Base-by-base conservation (phyloP, 352 stramenopile genomes). In the Pilasporangium apinafurcum region DNA sequence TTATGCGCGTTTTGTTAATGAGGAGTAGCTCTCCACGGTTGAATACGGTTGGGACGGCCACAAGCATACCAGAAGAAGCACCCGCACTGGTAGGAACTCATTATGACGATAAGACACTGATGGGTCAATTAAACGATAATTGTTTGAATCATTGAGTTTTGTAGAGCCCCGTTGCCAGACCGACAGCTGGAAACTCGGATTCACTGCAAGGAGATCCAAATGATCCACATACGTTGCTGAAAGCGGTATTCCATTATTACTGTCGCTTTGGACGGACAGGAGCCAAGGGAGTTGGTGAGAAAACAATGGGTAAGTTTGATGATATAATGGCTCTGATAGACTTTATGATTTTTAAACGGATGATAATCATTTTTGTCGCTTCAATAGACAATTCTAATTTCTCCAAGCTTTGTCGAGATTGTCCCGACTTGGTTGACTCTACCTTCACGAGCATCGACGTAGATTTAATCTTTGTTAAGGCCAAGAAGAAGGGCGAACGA, bases 401-500 rank as follows among this genome's bases (percentile, higher is more conserved):
- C 37, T 77, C 79, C 51, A 93, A 93, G 55, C 66, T 95, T 26
- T 89, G 73, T 40, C 75, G 81, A 6, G 78, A 91, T 28, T 90
- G 66, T 38, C 83, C 82, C 0, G 64, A 68, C 0, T 47, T 93
- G 39, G 38, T 95, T 5, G 59, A 76, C 32, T 29, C 51, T 5
- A 48, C 37, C 13, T 88, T 95, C 37, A 66, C 65, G 17, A 74
- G 65, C 17, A 87, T 74, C 7, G 83, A 95, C 48, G 77, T 95
- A 17, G 83, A 95, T 48, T 51, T 95, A 10, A 92, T 92, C 37
- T 95, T 95, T 37, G 66, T 88, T 47, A 92, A 90, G 38, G 59
- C 67, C 30, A 92, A 93, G 62, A 84, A 86, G 56, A 95, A 92
- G 35, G 74, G 76, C 20, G 73, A 92, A 52, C 68, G 83, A 4